Percentiles rank a stretch among this genome's conserved stretches.
Evolutionary conservation across 2,329 filamentous ascomycete genomes (phyloP).

Genomic region (Lanzia echinophila): DNA sequence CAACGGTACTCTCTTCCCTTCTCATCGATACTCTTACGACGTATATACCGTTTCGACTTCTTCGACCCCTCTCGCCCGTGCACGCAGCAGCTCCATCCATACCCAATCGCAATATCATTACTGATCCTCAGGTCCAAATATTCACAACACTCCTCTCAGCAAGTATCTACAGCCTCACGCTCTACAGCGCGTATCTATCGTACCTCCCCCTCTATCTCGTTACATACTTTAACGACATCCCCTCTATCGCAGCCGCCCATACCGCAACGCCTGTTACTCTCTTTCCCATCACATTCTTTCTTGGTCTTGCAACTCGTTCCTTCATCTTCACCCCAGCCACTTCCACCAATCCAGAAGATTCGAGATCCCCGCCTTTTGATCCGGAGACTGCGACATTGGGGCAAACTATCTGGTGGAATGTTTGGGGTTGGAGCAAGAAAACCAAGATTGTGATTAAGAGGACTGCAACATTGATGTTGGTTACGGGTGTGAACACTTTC

Average conservation of each 20-base stretch:
- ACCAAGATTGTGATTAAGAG: constrained; percentile 59
- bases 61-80: constrained; percentile 59
- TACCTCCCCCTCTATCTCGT: constrained; percentile 69
- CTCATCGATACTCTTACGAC: constrained; percentile 62
- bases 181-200: constrained; percentile 63
- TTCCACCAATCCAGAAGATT: constrained; percentile 41
- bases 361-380: constrained; percentile 50
- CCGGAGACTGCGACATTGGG: constrained; percentile 56
- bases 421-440: constrained; percentile 61
- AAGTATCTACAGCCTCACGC: constrained; percentile 65
- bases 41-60: constrained; percentile 66
- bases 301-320: constrained; percentile 64
- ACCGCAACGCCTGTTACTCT: constrained; percentile 53
- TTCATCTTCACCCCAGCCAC: constrained; percentile 72
- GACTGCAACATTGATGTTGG: constrained; percentile 51
- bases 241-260: constrained; percentile 62
- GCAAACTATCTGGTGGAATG: constrained; percentile 65
- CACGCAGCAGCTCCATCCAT: constrained; percentile 50
- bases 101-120: constrained; percentile 57
- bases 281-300: constrained; percentile 47
- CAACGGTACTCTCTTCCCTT: constrained; percentile 55
- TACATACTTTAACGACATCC: constrained; percentile 65
- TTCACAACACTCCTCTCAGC: constrained; percentile 64
- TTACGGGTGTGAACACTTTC: constrained; percentile 53
- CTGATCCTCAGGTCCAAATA: constrained; percentile 54